Evolutionary conservation across 1,284 basidiomycete species (phyloP), one percentile per base, ranked within the genome.

Genomic region (Stereum hirsutum): DNA sequence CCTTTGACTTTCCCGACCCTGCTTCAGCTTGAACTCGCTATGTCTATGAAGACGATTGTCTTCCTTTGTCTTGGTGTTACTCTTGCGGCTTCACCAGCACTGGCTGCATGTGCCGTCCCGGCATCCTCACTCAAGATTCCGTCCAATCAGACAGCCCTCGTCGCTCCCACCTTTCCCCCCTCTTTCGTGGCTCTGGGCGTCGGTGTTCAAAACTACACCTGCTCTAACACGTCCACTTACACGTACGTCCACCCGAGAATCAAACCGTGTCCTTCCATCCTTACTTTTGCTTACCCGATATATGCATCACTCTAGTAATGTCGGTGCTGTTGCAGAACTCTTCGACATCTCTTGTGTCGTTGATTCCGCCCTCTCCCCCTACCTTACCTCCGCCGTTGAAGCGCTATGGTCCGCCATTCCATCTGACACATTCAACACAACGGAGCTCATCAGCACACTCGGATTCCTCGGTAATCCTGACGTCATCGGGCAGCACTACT

Each of bases 311-410:
- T n/a, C n/a, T 32, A 63, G 61, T 4, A 52, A 50, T 37, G 45
- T 51, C 20, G 65, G 65, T 17, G 65, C 65, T 11, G 51, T 63
- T 41, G 65, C 61, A 1, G 52, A 55, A 30, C 47, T 72, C 5
- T 67, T 66, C 54, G 70, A 72, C 49, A 57, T 65, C 15, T 62
- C 65, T 3, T 66, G 65, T 48, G 39, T 68, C n/a, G 27, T 25
- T 23, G 11, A 24, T 25, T 45, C 44, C 6, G 32, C 46, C 2
- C 34, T 46, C 8, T 57, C 56, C 40, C 40, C 51, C 8, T 23
- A 5, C 4, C 43, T 52, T 14, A 40, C 43, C 28, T 1, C 19
- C 8, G 21, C 33, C 11, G 41, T 27, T 3, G 52, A 38, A 36
- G 21, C 10, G 8, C 36, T 42, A 8, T 46, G 49, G 38, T 38